phyloP scores from a whole-genome alignment of 75 land plant species.

The Chamaecyparis obtusa region DNA sequence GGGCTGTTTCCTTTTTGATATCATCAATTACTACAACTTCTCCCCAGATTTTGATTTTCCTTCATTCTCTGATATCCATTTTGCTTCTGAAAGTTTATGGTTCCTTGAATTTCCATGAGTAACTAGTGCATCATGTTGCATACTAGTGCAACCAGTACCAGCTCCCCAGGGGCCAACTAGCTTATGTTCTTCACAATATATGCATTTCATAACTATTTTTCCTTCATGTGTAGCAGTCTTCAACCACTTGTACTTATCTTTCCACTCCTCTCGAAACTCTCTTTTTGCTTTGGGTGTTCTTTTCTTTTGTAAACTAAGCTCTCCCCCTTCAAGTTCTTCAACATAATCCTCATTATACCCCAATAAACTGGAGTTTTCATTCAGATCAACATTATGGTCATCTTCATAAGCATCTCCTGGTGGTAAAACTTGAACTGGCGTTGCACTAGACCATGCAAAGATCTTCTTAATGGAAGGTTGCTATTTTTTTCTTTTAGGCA shows the following conservation, averaged over 20 bases:
- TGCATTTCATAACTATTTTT: slow-evolving; percentile 1
- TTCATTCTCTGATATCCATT: not conserved
- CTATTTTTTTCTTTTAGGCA: too few relatives aligned
- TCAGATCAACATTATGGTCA: not conserved
- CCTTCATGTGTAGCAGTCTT: not conserved
- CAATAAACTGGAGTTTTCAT: not conserved
- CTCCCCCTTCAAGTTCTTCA: not conserved
- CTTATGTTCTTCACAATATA: not conserved
- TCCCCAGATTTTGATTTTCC: not conserved
- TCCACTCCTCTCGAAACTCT: slow-evolving; percentile 3
- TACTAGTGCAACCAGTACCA: not conserved
- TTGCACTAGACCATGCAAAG: not conserved
- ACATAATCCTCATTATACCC: not conserved
- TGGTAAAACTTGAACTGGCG: not conserved
- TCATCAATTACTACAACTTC: not conserved
- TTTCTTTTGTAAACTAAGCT: not conserved
- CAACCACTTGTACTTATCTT: slow-evolving; percentile 3
- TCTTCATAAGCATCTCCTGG: not conserved
- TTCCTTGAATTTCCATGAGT: not conserved
- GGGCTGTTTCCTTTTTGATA: not conserved
- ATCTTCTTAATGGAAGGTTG: not conserved
- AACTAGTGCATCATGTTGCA: slow-evolving; percentile 3
- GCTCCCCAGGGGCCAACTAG: not conserved
- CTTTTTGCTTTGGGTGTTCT: not conserved
- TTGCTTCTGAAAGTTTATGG: not conserved